Evolutionary conservation across 495 filamentous ascomycete species (phyloP), one percentile per base, ranked within the genome.

Genomic region (Usnea hakonensis): DNA sequence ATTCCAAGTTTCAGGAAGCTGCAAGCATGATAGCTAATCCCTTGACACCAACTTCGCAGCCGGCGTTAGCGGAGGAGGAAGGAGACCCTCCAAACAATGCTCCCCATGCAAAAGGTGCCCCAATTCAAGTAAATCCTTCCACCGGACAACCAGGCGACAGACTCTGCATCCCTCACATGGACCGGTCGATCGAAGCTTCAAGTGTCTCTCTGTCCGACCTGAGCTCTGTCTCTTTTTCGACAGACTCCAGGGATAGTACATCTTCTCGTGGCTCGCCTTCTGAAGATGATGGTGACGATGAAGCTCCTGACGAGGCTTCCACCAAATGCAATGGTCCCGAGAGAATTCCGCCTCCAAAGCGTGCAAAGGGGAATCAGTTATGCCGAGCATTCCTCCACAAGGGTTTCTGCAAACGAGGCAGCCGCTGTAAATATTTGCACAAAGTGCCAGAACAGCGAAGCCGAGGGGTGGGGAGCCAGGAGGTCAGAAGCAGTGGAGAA

Each of bases 241-340:
- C 71, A 6, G 76, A 74, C 41, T 73, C 70, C 9, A 70, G 72
- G n/a, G 73, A 71, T 56, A 28, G 35, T 10, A 68, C 67, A 6
- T 66, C 67, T 28, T 68, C 67, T 14, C 61, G 57, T 0, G 77
- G 76, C 11, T 75, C 72, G 32, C 72, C 74, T 33, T 77, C 74
- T 13, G 71, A 70, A 11, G 67, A 70, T 17, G 71, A 65, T 57
- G 69, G 73, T 32, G 73, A 69, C 43, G 71, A 77, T 53, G 73
- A 74, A 17, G 73, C 72, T 8, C 79, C 79, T 8, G 78, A 80
- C 44, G 65, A 76, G 61, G 65, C 65, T 17, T 75, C 73, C 33
- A 75, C 73, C n/a, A 74, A 74, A 30, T 76, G 75, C 16, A 65
- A 71, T 28, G 73, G 74, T 5, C 79, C 77, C 10, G 75, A 79